A percentile compares a stretch with the other conserved stretches of the same genome.
Conservation (phyloP, 1,284 basidiomycete genomes). For the Ustilago loliicola region DNA sequence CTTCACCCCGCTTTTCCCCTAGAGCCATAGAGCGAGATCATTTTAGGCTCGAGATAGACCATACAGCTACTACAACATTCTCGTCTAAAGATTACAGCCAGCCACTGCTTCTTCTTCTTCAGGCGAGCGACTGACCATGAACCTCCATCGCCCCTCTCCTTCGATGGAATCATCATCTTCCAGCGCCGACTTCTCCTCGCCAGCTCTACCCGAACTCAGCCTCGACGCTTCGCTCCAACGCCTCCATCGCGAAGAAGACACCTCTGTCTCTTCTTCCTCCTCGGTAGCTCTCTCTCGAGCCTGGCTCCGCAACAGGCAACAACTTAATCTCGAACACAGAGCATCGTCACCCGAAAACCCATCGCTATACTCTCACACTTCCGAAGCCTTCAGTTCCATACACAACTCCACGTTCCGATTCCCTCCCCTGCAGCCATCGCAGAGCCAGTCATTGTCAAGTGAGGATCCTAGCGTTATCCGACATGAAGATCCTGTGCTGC, state of each 20-base stretch:
- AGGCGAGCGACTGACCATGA: slow-evolving; percentile 5
- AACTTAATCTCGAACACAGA: not conserved
- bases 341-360: not conserved
- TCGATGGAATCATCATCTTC: slow-evolving; percentile 10
- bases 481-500: not conserved
- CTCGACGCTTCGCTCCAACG: slow-evolving; percentile 35
- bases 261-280: slow-evolving; percentile 14
- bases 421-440: not conserved
- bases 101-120: too few relatives aligned
- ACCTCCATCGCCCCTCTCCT: not conserved
- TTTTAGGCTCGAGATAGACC: too few relatives aligned
- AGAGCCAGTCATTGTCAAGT: not conserved
- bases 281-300: slow-evolving; percentile 10
- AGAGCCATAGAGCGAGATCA: too few relatives aligned
- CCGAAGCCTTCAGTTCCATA: not conserved
- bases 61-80: too few relatives aligned
- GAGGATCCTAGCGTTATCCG: not conserved
- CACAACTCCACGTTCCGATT: slow-evolving; percentile 10
- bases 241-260: slow-evolving; percentile 28
- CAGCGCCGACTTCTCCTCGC: slow-evolving; percentile 28
- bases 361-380: not conserved
- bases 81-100: too few relatives aligned
- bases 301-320: slow-evolving; percentile 9
- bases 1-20: too few relatives aligned
- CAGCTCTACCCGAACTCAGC: slow-evolving; percentile 37